These are phyloP conservation scores for Xylaria nigripes DNA, from an alignment of 495 filamentous ascomycete genomes.

Conservation along the genomic window DNA sequence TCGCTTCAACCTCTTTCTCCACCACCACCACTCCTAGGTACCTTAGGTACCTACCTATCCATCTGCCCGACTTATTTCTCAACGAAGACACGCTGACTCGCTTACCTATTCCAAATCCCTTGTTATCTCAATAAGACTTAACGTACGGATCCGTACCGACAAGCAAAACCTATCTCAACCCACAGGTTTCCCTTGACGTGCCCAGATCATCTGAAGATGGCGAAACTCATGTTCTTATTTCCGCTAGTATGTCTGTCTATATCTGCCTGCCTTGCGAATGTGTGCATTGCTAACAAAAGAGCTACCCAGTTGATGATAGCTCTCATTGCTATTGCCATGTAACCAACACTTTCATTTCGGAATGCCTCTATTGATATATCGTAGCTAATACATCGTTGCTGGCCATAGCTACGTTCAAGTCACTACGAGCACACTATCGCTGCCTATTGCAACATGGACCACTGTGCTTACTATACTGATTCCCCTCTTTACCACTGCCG, in stretches of 20 bases:
- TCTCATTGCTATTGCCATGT: slow-evolving; percentile 28
- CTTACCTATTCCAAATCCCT: too few species aligned
- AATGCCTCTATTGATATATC: not conserved
- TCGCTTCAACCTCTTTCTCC: too few species aligned
- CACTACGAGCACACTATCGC: slow-evolving; percentile 37
- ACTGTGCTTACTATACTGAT: slow-evolving; percentile 43
- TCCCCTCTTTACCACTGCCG: slow-evolving; percentile 42
- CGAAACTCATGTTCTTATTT: slow-evolving; percentile 5
- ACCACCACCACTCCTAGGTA: too few species aligned
- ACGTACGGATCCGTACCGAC: too few species aligned
- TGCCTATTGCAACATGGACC: slow-evolving; percentile 43
- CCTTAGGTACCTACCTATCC: too few species aligned
- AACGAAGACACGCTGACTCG: too few species aligned
- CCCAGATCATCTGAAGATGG: not conserved
- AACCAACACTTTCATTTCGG: not conserved
- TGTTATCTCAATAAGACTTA: too few species aligned
- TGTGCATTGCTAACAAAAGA: not conserved
- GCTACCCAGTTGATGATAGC: slow-evolving; percentile 11
- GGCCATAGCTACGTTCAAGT: slow-evolving; percentile 43
- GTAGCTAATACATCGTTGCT: slow-evolving; percentile 6
- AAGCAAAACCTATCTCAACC: too few species aligned
- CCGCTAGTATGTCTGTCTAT: not conserved
- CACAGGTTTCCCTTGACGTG: too few species aligned
- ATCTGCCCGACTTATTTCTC: too few species aligned
- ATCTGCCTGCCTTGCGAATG: not conserved